These are phyloP conservation scores for Colletotrichum nymphaeae DNA, from an alignment of 2,329 filamentous ascomycete species.

Conservation along the genomic window DNA sequence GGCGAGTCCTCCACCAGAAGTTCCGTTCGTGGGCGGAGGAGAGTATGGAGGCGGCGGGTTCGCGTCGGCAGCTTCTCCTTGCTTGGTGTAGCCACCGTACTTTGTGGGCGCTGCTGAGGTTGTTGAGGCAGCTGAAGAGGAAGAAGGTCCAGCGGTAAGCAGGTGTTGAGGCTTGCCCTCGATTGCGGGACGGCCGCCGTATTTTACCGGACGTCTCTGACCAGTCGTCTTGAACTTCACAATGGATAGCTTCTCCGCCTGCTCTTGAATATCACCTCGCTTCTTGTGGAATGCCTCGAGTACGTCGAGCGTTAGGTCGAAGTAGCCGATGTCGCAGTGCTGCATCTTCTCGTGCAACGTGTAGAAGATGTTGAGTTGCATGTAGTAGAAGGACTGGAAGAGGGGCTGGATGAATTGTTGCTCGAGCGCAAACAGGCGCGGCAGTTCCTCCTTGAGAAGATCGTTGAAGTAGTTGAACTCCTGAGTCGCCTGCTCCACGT, in stretches of 20 bases:
- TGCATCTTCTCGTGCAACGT: constrained; percentile 99
- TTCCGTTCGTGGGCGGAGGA: constrained; percentile 46
- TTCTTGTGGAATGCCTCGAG: constrained; percentile 92
- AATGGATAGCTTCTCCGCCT: constrained; percentile 85
- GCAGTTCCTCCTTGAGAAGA: constrained; percentile 93
- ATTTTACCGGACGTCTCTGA: constrained; percentile 69
- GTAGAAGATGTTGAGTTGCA: constrained; percentile 99
- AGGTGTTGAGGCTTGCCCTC: constrained; percentile 62
- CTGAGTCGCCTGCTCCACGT: constrained; percentile 90
- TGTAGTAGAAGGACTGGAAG: constrained; percentile 99
- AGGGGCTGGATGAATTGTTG: constrained; percentile 95
- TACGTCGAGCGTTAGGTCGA: constrained; percentile 90
- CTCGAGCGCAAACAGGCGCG: constrained; percentile 89
- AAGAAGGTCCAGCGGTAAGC: constrained; percentile 61
- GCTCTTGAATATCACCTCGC: constrained; percentile 87
- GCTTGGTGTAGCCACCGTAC: constrained; percentile 48
- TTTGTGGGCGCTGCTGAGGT: constrained; percentile 41
- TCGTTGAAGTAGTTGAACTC: constrained; percentile 99
- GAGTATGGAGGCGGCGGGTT: constrained; percentile 80
- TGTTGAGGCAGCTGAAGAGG: constrained; percentile 41
- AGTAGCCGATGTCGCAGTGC: constrained; percentile 95
- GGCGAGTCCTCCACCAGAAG: constrained; percentile 53
- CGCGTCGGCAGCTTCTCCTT: constrained; percentile 57
- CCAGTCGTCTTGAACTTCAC: constrained; percentile 93
- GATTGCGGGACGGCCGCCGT: constrained; percentile 65